Base-by-base conservation (phyloP, 352 stramenopile species). In the Blastocystis sp. region DNA sequence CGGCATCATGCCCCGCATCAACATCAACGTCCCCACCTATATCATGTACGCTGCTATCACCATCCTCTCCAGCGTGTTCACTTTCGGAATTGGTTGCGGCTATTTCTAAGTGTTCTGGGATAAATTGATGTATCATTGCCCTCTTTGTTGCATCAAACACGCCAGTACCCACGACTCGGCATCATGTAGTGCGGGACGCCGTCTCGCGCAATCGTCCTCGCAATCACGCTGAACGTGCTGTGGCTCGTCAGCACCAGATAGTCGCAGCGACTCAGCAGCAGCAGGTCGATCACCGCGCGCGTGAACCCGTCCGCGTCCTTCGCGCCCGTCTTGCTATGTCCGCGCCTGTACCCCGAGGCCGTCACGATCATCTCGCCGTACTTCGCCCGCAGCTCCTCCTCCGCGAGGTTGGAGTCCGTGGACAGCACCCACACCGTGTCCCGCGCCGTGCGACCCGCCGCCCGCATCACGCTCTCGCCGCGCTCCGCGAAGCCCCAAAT, bases 291-390 rank as follows among this genome's bases (percentile, higher is more conserved):
- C 7, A 79, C 69, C 43, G 69, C 69, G 3, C 69, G 14, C n/a
- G 69, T 62, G 48, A 79, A 79, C 2, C 69, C 69, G 28, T 79
- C 69, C 4, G 21, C 69, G 28, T 79, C 69, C n/a, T 62, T 60
- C 28, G 69, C 69, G 28, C 69, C 69, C 34, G 45, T 62, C 43
- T 79, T 79, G 56, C 69, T 79, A 34, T 79, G 69, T 0, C 69
- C 69, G 14, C 69, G 69, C 43, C 41, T 41, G 56, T 48, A 79
- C 11, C 60, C 41, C 48, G 56, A 34, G 41, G 69, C 56, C 3
- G 69, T 79, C 43, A 79, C 69, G 19, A 79, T 79, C 19, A 79
- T 43, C n/a, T 64, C 45, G 21, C 69, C 69, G 52, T 79, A 79
- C 41, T 79, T 79, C 2, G 56, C 21, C 17, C 69, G 69, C 28